Evolutionary conservation across 2,329 filamentous ascomycete species (phyloP), one percentile per base, ranked within the genome.

Genomic region (Aspergillus thermomutatus): DNA sequence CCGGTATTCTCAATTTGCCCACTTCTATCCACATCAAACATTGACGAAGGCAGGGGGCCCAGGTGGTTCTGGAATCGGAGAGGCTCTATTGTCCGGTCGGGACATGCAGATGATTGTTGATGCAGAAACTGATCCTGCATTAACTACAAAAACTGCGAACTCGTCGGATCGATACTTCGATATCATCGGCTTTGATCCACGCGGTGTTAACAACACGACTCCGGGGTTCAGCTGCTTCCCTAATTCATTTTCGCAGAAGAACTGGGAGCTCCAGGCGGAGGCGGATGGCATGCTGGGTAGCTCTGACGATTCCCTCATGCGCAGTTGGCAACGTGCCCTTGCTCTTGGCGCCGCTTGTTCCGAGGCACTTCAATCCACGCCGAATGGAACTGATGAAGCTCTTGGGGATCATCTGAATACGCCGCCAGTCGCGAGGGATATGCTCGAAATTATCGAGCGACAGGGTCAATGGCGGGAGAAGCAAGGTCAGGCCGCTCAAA

Each of bases 151-250:
- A 5, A 25, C 27, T 10, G 40, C 50, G 4, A 21, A 55, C 3
- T 49, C 48, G 1, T 19, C 25, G 23, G 57, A 65, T 26, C 65
- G 60, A 37, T 74, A 71, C 37, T 79, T 73, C 56, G 75, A 79
- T 40, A 70, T 79, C 19, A 73, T 80, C 37, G 75, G 76, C 0
- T 77, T 79, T 27, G 77, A 80, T 49, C 76, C 77, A 0, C 71
- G 77, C 0, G 77, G 76, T 0, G 74, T 78, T 2, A 76, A 76
- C 21, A 67, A 72, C 10, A 79, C 77, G 4, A 74, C 68, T 0
- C 74, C 73, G 0, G 67, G 69, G 0, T 68, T 79, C 14, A 71
- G 66, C 23, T 79, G 77, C 56, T 78, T 79, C 25, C 71, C 72
- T 0, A 60, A 69, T 50, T 48, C 64, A 0, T 64, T 64, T 6